Conservation (phyloP, 2,329 filamentous ascomycete genomes). For the Pestalotiopsis sp. region DNA sequence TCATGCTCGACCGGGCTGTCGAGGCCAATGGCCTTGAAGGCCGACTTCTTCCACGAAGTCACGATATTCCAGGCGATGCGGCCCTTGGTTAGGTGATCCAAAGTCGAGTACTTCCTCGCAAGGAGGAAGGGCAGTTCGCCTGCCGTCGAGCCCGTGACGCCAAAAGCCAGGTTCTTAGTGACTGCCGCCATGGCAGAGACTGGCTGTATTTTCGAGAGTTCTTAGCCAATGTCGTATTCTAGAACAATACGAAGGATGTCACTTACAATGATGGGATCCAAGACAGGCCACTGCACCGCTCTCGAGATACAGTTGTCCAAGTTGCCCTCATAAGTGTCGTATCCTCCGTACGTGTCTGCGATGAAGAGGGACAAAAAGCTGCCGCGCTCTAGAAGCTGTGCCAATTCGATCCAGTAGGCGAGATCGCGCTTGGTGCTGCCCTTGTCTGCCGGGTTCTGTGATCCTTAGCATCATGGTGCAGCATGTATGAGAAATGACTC, state of each 20-base stretch:
- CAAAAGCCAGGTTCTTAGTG: slow-evolving; percentile 63
- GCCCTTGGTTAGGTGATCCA: slow-evolving; percentile 62
- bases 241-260: neutral
- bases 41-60: slow-evolving; percentile 52
- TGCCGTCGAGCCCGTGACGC: slow-evolving; percentile 62
- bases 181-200: slow-evolving; percentile 67
- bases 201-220: slow-evolving; percentile 36
- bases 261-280: slow-evolving; percentile 61
- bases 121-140: slow-evolving; percentile 64
- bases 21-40: slow-evolving; percentile 62
- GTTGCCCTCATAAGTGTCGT: slow-evolving; percentile 61
- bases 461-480: neutral
- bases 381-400: slow-evolving; percentile 60
- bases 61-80: slow-evolving; percentile 69
- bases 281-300: slow-evolving; percentile 65
- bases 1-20: slow-evolving; percentile 60
- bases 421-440: slow-evolving; percentile 61
- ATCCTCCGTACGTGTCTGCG: slow-evolving; percentile 65
- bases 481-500: no score
- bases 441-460: slow-evolving; percentile 58
- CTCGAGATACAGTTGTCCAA: slow-evolving; percentile 61
- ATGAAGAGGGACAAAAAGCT: slow-evolving; percentile 66
- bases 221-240: no score
- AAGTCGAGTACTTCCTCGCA: slow-evolving; percentile 60
- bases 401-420: slow-evolving; percentile 64